Conservation (phyloP, 305 asterid species). For the Withania somnifera region DNA sequence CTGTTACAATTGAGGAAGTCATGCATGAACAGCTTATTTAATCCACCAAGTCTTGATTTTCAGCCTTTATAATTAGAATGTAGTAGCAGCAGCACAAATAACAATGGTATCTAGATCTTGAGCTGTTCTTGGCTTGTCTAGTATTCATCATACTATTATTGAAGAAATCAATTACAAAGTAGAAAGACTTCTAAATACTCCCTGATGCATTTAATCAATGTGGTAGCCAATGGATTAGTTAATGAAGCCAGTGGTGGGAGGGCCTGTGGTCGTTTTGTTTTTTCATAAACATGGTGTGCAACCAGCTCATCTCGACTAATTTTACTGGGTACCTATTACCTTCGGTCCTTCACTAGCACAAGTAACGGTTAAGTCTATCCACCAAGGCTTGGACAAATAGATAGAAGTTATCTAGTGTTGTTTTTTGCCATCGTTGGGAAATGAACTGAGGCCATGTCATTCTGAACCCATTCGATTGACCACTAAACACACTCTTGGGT, state of each 20-base stretch:
- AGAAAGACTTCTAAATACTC: background rate
- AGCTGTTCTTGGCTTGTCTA: background rate
- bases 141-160: background rate
- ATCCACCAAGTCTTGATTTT: background rate
- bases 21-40: conserved; percentile 14
- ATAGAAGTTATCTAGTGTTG: background rate
- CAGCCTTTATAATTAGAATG: background rate
- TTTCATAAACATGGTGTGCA: background rate
- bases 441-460: background rate
- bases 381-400: background rate
- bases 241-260: background rate
- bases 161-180: background rate
- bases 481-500: background rate
- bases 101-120: background rate
- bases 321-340: background rate
- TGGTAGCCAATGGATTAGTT: background rate
- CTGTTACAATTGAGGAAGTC: conserved; percentile 60
- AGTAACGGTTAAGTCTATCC: background rate
- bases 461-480: background rate
- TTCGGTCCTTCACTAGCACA: background rate
- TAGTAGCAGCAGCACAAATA: background rate
- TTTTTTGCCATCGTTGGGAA: background rate
- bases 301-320: fast-evolving
- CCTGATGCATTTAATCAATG: background rate
- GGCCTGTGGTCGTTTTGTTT: background rate